These are phyloP conservation scores for Lumnitzera littorea DNA, from an alignment of 345 rosid species.

Conservation along the genomic window DNA sequence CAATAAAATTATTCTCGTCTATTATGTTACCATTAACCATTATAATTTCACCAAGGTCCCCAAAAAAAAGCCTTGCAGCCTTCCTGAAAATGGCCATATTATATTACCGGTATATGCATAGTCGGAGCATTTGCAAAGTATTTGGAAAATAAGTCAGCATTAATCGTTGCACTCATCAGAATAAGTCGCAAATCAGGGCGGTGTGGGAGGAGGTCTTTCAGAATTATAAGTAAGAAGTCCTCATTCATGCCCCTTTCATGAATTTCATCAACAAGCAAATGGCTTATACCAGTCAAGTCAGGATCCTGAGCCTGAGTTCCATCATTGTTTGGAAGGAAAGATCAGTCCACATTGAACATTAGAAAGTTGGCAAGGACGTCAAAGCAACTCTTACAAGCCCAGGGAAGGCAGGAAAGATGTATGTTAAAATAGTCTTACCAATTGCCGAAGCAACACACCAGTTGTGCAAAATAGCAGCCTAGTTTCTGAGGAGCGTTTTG, in stretches of 20 bases:
- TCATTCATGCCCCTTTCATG: conserved; percentile 99
- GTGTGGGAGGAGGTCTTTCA: conserved; percentile 83
- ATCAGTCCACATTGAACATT: conserved; percentile 3
- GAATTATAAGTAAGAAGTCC: conserved; percentile 81
- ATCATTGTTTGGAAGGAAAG: conserved; percentile 8
- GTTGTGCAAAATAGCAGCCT: conserved; percentile 91
- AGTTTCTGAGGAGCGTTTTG: conserved; percentile 70
- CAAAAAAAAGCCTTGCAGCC: conserved; percentile 7
- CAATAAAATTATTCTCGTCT: conserved; percentile 6
- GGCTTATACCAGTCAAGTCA: conserved; percentile 66
- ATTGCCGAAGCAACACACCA: conserved; percentile 77
- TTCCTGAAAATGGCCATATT: not conserved
- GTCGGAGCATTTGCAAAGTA: conserved; percentile 75
- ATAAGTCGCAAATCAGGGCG: conserved; percentile 82
- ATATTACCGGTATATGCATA: conserved; percentile 73
- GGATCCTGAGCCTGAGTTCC: conserved; percentile 80
- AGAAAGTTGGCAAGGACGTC: not conserved
- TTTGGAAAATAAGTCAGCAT: conserved; percentile 86
- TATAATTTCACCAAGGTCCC: not conserved
- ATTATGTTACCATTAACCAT: not conserved
- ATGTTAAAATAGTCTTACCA: conserved; percentile 42
- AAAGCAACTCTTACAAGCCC: not conserved
- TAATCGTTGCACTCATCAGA: conserved; percentile 95
- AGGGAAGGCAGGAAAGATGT: conserved; percentile 2
- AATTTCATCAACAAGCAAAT: conserved; percentile 95